phyloP scores from a whole-genome alignment of 163 green algal genomes.

The Smithsoniella earleae region DNA sequence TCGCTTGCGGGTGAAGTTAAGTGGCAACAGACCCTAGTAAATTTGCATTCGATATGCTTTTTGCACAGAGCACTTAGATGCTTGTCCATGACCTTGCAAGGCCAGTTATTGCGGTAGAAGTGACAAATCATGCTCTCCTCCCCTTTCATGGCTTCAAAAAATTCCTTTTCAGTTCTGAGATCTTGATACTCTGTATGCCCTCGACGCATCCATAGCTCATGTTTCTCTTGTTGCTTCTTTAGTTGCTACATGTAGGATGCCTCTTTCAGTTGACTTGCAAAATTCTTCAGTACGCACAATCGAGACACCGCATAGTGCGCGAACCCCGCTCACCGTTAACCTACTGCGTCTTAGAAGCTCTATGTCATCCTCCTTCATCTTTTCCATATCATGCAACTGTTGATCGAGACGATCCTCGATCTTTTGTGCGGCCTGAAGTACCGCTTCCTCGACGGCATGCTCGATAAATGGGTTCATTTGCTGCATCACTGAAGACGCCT shows the following conservation, averaged over 20 bases:
- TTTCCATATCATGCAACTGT: constrained; percentile 73
- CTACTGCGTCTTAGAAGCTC: constrained; percentile 52
- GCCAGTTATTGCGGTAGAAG: constrained; percentile 88
- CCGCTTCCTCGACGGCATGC: constrained; percentile 44
- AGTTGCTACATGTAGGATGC: constrained; percentile 51
- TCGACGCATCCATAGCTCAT: constrained; percentile 64
- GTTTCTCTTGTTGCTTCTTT: constrained; percentile 57
- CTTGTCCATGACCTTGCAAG: constrained; percentile 98
- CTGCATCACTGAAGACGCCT: no score
- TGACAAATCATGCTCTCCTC: constrained; percentile 88
- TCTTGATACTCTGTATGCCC: constrained; percentile 80
- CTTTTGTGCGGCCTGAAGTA: constrained; percentile 56
- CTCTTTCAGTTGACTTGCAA: background rate
- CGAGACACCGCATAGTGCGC: background rate
- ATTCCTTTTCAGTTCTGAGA: constrained; percentile 74
- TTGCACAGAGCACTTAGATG: constrained; percentile 71
- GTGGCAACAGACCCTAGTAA: constrained; percentile 59
- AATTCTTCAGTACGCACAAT: background rate
- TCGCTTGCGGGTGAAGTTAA: no score
- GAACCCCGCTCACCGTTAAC: background rate
- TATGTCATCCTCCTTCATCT: constrained; percentile 78
- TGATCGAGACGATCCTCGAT: constrained; percentile 77
- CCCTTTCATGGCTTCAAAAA: constrained; percentile 87
- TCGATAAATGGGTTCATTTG: no score
- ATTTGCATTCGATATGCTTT: constrained; percentile 92